Evolutionary conservation across 2,329 filamentous ascomycete species (phyloP).

Genomic region (Fusarium albosuccineum): DNA sequence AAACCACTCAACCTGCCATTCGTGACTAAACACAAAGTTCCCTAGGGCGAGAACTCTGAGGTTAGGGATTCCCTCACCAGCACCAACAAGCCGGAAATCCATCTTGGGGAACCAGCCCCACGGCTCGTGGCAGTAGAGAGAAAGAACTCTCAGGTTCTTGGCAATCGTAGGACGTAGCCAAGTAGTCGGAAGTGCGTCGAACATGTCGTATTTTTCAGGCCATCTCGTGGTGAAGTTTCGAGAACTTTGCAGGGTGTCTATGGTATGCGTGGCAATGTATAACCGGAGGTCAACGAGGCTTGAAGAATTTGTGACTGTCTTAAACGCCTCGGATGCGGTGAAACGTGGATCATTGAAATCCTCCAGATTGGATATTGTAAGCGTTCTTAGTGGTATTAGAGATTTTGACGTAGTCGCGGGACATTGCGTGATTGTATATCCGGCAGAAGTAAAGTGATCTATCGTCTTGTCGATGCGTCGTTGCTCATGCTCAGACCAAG

Average conservation of each 20-base stretch:
- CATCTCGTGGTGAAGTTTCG: not conserved
- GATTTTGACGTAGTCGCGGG: not conserved
- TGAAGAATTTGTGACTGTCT: not conserved
- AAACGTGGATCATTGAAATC: not conserved
- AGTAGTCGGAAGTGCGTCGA: slow-evolving; percentile 27
- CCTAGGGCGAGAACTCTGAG: slow-evolving; percentile 56
- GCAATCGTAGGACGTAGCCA: slow-evolving; percentile 40
- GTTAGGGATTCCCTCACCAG: slow-evolving; percentile 46
- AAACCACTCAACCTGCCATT: slow-evolving; percentile 61
- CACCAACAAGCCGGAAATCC: slow-evolving; percentile 46
- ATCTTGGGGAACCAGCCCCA: slow-evolving; percentile 57
- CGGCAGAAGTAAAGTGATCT: not conserved
- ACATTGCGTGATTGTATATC: not conserved
- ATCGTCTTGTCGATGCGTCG: not conserved
- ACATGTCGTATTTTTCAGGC: not conserved
- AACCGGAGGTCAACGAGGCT: slow-evolving; percentile 11
- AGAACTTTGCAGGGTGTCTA: not conserved
- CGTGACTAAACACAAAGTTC: slow-evolving; percentile 56
- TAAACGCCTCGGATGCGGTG: not conserved
- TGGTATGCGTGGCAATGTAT: not conserved
- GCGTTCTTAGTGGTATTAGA: not conserved
- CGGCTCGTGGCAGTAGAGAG: slow-evolving; percentile 51
- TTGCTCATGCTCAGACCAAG: slow-evolving; percentile 5
- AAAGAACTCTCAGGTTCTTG: slow-evolving; percentile 50
- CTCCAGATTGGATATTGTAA: slow-evolving; percentile 18